Base-by-base conservation (phyloP, 2,329 filamentous ascomycete genomes). In the Didymella keratinophila region DNA sequence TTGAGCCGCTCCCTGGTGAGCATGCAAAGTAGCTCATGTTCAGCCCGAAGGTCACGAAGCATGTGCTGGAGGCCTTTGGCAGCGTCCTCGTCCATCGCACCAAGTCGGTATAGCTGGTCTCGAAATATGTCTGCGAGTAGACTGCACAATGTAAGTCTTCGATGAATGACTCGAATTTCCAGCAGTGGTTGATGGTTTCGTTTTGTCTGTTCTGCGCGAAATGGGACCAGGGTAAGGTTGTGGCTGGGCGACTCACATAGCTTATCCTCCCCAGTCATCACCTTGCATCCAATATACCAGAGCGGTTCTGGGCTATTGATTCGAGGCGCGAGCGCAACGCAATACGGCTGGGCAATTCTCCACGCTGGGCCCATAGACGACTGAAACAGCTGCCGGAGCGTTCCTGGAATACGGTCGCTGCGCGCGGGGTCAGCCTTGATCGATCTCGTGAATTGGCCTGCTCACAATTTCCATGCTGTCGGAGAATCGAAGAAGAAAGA, bases 401-500 rank as follows among this genome's bases (percentile, higher is more conserved):
- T 73, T 18, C 62, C 67, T 32, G 72, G 73, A 48, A 76, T 69
- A 28, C 70, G 69, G 48, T 75, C 71, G 61, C 72, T 75, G 51
- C 58, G 60, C 59, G 34, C 12, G 28, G 2, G 58, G 39, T 73
- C 61, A 74, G 68, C 65, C 62, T 37, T 42, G 34, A 32, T 47
- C 41, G 30, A 32, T 36, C 28, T 16, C 25, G 43, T 16, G 30
- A 10, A 5, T 28, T 25, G 37, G 30, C 27, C 28, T 14, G 59
- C 70, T 66, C 45, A 74, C 70, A 73, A 75, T 61, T 75, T 76
- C 73, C 73, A 76, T 71, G 69, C 61, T 52, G 71, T 71, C 2
- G 72, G 72, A 49, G 71, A 70, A 63, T 76, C 73, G 37, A 76
- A 76, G 63, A 75, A 76, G 54, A 76, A 74, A 25, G 65, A 70